Percentiles rank a stretch among this genome's conserved stretches.
Conservation (phyloP, 2,329 filamentous ascomycete species). For the Aspergillus aculeatinus region DNA sequence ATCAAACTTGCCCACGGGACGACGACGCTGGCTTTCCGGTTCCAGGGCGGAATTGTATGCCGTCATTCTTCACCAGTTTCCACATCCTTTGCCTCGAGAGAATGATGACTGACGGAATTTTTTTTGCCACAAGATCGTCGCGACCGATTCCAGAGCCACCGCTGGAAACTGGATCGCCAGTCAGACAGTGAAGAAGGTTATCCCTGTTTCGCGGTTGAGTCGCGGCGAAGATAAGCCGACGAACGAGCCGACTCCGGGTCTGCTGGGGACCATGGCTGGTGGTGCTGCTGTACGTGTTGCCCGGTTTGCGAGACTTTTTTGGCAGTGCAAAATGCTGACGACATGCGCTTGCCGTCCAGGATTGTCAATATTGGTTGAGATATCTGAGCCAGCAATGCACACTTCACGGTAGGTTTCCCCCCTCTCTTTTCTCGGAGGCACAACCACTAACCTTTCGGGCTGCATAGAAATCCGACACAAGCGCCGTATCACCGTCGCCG, state of each 20-base stretch:
- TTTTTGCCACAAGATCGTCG: slow-evolving; percentile 65
- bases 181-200: slow-evolving; percentile 99
- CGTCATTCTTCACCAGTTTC: background rate
- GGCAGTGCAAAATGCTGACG: slow-evolving; percentile 10
- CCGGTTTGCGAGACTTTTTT: no score
- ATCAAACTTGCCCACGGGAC: slow-evolving; percentile 99
- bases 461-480: slow-evolving; percentile 86
- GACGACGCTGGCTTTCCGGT: slow-evolving; percentile 95
- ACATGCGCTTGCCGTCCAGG: slow-evolving; percentile 48
- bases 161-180: slow-evolving; percentile 99
- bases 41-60: slow-evolving; percentile 82
- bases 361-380: slow-evolving; percentile 99
- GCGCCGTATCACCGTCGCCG: slow-evolving; percentile 94
- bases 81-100: background rate
- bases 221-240: slow-evolving; percentile 38
- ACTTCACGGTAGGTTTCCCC: slow-evolving; percentile 65
- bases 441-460: background rate
- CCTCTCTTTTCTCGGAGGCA: background rate
- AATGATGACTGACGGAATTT: background rate
- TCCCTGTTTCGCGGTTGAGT: slow-evolving; percentile 51
- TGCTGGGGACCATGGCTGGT: slow-evolving; percentile 97
- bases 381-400: slow-evolving; percentile 99
- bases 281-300: slow-evolving; percentile 70
- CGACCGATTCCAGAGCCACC: slow-evolving; percentile 94
- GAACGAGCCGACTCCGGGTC: slow-evolving; percentile 42